These are phyloP conservation scores for Pichia heedii DNA, from an alignment of 805 yeast genomes.

Conservation along the genomic window DNA sequence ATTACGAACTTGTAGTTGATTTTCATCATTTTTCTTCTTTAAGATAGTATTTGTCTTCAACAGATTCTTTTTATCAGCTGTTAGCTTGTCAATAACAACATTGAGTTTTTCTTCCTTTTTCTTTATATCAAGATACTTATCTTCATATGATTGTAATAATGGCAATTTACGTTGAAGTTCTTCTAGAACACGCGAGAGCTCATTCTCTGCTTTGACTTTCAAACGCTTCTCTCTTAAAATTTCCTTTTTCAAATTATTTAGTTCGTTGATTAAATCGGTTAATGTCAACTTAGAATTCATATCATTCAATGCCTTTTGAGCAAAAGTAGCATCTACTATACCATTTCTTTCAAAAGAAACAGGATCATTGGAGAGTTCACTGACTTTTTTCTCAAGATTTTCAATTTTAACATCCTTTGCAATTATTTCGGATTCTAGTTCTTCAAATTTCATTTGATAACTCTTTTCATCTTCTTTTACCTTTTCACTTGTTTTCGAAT, in stretches of 20 bases:
- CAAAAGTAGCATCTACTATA: conserved; percentile 29
- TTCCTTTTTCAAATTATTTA: conserved; percentile 54
- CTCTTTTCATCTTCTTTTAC: conserved; percentile 30
- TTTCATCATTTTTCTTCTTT: conserved; percentile 30
- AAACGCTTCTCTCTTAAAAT: conserved; percentile 61
- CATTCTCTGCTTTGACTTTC: conserved; percentile 59
- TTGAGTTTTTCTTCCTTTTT: conserved; percentile 46
- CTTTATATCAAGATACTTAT: conserved; percentile 48
- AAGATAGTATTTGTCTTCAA: conserved; percentile 16
- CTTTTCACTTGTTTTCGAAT: conserved; percentile 33
- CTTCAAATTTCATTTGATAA: conserved; percentile 30
- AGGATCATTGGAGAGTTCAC: conserved; percentile 25
- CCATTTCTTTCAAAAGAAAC: conserved; percentile 10
- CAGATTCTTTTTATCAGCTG: conserved; percentile 32
- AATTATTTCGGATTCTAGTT: conserved; percentile 28
- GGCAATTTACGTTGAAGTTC: conserved; percentile 81
- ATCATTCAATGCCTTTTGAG: conserved; percentile 41
- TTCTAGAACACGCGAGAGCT: conserved; percentile 58
- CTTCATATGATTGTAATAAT: conserved; percentile 55
- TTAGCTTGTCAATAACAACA: conserved; percentile 43
- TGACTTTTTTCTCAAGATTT: conserved; percentile 37
- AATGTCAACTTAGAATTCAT: conserved; percentile 44
- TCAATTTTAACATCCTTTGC: conserved; percentile 30
- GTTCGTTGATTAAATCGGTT: conserved; percentile 58
- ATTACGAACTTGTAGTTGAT: conserved; percentile 37